phyloP scores from a whole-genome alignment of 345 rosid species.

The Fremontodendron californicum region DNA sequence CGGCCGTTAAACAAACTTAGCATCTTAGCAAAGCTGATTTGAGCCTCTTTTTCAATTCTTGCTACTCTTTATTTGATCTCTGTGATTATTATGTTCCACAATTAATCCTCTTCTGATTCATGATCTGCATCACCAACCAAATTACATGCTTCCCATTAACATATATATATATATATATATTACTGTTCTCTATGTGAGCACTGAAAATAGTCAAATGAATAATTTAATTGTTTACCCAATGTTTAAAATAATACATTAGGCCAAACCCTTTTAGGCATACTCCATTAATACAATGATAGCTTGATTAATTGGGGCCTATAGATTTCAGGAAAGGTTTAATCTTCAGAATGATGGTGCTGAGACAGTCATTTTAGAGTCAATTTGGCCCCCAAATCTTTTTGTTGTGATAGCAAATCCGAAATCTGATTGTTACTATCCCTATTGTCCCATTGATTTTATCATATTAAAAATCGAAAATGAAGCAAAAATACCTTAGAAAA shows the following conservation, averaged over 20 bases:
- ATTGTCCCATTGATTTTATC: background rate
- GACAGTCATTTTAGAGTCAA: background rate
- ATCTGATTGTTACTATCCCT: background rate
- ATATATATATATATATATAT: background rate
- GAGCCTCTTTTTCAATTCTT: background rate
- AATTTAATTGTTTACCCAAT: background rate
- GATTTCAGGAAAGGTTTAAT: background rate
- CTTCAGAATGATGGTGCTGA: background rate
- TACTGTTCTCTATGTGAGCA: background rate
- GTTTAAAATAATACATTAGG: background rate
- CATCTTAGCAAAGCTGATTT: conserved; percentile 1
- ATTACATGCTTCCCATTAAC: background rate
- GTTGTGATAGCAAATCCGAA: background rate
- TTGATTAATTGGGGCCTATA: background rate
- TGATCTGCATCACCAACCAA: background rate
- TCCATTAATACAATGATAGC: background rate
- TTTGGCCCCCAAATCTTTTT: background rate
- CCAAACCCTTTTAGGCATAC: background rate
- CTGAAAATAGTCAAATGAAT: background rate
- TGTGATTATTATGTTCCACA: background rate
- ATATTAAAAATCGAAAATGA: background rate
- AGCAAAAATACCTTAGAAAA: too few relatives aligned
- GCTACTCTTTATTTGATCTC: background rate
- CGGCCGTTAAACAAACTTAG: conserved; percentile 6
- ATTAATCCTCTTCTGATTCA: background rate